Evolutionary conservation across 169 alveolate species (phyloP).

Genomic region (Plasmodium cynomolgi): DNA sequence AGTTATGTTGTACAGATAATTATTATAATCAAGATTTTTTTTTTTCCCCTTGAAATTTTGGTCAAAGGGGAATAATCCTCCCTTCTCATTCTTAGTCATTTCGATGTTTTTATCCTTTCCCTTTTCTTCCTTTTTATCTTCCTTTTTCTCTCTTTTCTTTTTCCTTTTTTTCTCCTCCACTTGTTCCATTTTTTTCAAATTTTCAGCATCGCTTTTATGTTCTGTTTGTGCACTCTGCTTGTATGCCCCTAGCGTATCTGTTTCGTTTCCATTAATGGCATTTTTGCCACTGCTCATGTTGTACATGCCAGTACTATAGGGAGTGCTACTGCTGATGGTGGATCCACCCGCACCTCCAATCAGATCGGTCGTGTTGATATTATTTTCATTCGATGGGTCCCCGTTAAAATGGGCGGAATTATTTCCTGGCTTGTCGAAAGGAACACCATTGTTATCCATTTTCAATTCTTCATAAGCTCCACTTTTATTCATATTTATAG

Average conservation of each 20-base stretch:
- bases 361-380: not conserved
- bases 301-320: not conserved
- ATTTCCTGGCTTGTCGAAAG: conserved; percentile 19
- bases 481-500: conserved; percentile 8
- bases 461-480: conserved; percentile 15
- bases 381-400: not conserved
- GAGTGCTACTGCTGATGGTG: not conserved
- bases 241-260: not conserved
- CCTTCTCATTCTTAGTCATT: not conserved
- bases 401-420: conserved; percentile 15
- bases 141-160: conserved; percentile 38
- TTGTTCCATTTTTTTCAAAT: conserved; percentile 9
- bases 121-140: not conserved
- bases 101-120: conserved; percentile 5
- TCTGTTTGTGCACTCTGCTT: not conserved
- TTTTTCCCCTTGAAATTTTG: conserved; percentile 16
- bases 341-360: not conserved
- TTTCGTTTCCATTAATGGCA: not conserved
- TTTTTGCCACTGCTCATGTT: not conserved
- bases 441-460: conserved; percentile 4
- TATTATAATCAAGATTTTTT: conserved; percentile 6
- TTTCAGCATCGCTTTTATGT: not conserved
- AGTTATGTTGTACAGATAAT: not conserved
- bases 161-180: conserved; percentile 49
- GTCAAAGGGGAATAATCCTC: not conserved